These are phyloP conservation scores for Bruguiera hainesii DNA, from an alignment of 441 rosid genomes.

Conservation along the genomic window DNA sequence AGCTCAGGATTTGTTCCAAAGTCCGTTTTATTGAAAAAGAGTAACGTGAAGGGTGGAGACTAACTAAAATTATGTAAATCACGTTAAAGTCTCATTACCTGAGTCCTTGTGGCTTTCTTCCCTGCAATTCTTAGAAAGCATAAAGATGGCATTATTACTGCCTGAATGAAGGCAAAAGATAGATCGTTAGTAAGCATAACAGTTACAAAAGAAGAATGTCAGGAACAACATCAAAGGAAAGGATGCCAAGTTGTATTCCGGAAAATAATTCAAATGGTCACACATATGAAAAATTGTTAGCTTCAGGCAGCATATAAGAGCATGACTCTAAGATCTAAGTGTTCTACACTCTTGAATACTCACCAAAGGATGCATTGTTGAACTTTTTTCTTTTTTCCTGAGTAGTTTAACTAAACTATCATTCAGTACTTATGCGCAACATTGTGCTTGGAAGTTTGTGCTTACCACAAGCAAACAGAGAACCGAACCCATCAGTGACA, in stretches of 20 bases:
- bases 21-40: too few species aligned
- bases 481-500: slow-evolving; percentile 84
- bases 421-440: neutral
- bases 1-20: too few species aligned
- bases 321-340: neutral
- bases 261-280: too few species aligned
- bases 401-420: neutral
- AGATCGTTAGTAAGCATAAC: too few species aligned
- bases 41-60: too few species aligned
- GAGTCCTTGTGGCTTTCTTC: slow-evolving; percentile 55
- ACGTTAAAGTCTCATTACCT: slow-evolving; percentile 35
- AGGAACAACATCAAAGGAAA: too few species aligned
- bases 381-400: too few species aligned
- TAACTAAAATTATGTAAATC: neutral
- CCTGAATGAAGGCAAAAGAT: slow-evolving; percentile 32
- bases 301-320: neutral
- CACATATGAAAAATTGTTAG: neutral
- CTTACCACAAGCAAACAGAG: slow-evolving; percentile 81
- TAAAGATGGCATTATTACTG: slow-evolving; percentile 65
- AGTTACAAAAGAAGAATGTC: too few species aligned
- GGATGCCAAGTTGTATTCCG: too few species aligned
- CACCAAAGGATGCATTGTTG: too few species aligned
- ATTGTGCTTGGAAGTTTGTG: slow-evolving; percentile 16
- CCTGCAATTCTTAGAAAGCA: slow-evolving; percentile 71
- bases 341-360: too few species aligned